Conservation (phyloP, 2,329 filamentous ascomycete genomes). For the Epichloe brachyelytri region DNA sequence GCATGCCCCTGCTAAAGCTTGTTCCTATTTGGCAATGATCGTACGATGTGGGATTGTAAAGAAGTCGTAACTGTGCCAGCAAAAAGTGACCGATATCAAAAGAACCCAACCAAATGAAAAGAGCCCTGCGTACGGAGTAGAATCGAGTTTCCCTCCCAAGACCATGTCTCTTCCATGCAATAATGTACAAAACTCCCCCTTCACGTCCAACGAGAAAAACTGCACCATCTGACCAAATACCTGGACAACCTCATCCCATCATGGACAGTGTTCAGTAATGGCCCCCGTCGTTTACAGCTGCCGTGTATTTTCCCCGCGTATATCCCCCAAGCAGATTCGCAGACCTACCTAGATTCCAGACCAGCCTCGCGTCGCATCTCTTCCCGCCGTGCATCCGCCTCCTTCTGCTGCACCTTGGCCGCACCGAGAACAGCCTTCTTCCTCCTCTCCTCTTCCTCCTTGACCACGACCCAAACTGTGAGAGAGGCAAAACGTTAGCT, state of each 20-base stretch:
- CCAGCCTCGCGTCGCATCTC: constrained; percentile 37
- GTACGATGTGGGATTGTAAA: background rate
- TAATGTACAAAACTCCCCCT: background rate
- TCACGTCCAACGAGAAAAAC: too few relatives aligned
- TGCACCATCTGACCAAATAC: background rate
- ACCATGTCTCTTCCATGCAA: background rate
- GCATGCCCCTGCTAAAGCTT: background rate
- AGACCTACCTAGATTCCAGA: constrained; percentile 21
- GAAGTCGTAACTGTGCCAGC: background rate
- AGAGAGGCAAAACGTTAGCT: background rate
- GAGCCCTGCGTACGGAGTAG: background rate
- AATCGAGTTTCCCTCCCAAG: background rate
- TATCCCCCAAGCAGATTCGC: background rate
- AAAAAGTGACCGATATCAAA: background rate
- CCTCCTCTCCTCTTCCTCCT: constrained; percentile 32
- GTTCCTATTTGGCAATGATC: background rate
- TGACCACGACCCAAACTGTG: constrained; percentile 38
- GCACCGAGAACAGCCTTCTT: constrained; percentile 24
- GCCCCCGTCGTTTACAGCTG: too few relatives aligned
- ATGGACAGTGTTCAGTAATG: too few relatives aligned
- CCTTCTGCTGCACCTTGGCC: constrained; percentile 24
- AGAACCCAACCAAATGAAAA: background rate
- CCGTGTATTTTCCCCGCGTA: background rate
- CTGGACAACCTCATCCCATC: background rate
- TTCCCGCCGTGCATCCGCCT: constrained; percentile 31